Percentiles rank a stretch among this genome's conserved stretches.
Conservation (phyloP, 2,329 filamentous ascomycete genomes). For the Nemania sp. region DNA sequence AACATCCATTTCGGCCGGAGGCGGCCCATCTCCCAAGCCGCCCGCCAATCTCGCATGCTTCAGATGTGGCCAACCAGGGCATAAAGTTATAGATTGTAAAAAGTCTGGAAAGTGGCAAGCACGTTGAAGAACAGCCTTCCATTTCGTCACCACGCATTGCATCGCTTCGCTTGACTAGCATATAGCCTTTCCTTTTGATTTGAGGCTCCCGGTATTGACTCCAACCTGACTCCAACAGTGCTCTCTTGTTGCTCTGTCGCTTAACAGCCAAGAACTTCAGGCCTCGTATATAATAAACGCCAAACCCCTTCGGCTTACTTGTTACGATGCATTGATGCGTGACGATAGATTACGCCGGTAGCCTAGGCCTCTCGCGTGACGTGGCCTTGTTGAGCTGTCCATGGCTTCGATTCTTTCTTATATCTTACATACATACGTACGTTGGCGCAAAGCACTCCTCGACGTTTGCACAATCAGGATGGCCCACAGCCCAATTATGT, state of each 20-base stretch:
- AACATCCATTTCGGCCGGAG: conserved; percentile 61
- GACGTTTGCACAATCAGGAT: not conserved
- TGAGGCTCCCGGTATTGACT: not conserved
- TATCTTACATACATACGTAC: not conserved
- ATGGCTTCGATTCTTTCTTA: not conserved
- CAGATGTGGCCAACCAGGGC: conserved; percentile 64
- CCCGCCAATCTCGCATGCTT: conserved; percentile 55
- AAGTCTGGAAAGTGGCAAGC: conserved; percentile 25
- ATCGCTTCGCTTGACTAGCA: conserved; percentile 8
- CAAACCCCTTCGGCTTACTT: conserved; percentile 1
- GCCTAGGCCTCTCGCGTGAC: conserved; percentile 2
- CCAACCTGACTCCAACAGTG: not conserved
- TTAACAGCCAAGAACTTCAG: not conserved
- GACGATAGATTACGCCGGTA: not conserved
- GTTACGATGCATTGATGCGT: not conserved
- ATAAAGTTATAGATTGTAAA: conserved; percentile 49
- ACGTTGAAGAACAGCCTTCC: conserved; percentile 19
- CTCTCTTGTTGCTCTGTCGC: not conserved
- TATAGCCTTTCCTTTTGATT: conserved; percentile 1
- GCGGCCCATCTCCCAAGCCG: conserved; percentile 43
- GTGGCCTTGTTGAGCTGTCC: not conserved
- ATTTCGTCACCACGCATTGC: conserved; percentile 9
- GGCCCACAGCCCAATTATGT: not conserved
- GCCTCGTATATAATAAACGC: conserved; percentile 3
- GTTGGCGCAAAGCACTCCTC: not conserved